phyloP scores from a whole-genome alignment of 2,329 filamentous ascomycete species.

The Alternaria sp. region DNA sequence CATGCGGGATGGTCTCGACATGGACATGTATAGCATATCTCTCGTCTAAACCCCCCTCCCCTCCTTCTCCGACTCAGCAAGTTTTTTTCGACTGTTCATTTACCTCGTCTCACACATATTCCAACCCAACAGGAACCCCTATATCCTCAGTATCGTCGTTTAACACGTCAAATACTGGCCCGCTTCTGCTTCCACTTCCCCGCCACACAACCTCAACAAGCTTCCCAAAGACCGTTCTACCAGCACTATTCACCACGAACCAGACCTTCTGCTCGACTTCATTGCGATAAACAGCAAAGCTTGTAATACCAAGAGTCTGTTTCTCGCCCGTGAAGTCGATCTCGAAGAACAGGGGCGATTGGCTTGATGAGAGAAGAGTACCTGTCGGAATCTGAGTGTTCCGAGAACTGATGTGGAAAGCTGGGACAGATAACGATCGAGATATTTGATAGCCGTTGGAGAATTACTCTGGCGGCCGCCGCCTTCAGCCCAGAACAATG shows the following conservation, averaged over 20 bases:
- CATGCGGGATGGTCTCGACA: background rate
- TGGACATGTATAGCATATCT: too few species aligned
- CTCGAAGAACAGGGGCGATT: constrained; percentile 21
- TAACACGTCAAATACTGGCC: constrained; percentile 17
- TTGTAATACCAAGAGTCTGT: constrained; percentile 19
- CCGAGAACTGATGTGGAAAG: background rate
- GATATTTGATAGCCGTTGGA: constrained; percentile 17
- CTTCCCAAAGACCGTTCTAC: constrained; percentile 22
- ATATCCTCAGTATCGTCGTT: constrained; percentile 14
- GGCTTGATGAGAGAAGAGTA: constrained; percentile 17
- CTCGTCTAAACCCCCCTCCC: too few species aligned
- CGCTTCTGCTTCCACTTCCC: constrained; percentile 10
- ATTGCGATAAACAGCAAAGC: constrained; percentile 20
- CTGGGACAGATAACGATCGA: constrained; percentile 8
- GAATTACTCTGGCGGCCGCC: constrained; percentile 20
- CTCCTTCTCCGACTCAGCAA: too few species aligned
- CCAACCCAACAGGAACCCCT: constrained; percentile 24
- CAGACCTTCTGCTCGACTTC: constrained; percentile 12
- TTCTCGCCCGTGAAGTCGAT: constrained; percentile 18
- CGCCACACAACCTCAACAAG: constrained; percentile 20
- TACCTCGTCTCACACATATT: constrained; percentile 11
- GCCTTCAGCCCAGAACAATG: constrained; percentile 20
- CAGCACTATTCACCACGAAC: constrained; percentile 19
- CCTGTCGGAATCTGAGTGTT: background rate
- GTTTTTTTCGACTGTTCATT: too few species aligned